phyloP scores from a whole-genome alignment of 2,329 filamentous ascomycete species.

The Diplodia corticola region DNA sequence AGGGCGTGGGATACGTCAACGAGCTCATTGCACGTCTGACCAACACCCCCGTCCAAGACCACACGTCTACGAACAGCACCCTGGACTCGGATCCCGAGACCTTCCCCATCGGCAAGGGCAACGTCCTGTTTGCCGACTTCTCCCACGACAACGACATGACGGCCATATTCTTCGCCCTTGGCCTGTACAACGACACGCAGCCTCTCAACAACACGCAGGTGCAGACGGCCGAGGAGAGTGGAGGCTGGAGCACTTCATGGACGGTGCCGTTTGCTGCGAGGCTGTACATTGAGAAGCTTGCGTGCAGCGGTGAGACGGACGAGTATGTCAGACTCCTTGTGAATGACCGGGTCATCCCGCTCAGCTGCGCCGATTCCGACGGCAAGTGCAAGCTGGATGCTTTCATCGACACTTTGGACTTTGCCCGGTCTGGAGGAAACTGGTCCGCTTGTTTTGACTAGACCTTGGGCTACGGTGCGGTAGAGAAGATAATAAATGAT shows the following conservation, averaged over 20 bases:
- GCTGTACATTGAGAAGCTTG: slow-evolving; percentile 86
- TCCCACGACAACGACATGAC: slow-evolving; percentile 89
- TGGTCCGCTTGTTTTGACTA: slow-evolving; percentile 65
- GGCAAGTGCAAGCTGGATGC: slow-evolving; percentile 69
- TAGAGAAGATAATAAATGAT: background rate
- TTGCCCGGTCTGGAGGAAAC: slow-evolving; percentile 68
- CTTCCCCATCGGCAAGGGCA: slow-evolving; percentile 64
- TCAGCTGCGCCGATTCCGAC: slow-evolving; percentile 69
- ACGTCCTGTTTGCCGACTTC: slow-evolving; percentile 79
- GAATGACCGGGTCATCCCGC: slow-evolving; percentile 77
- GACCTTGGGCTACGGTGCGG: background rate
- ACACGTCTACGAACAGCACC: slow-evolving; percentile 75
- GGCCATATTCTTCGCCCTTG: slow-evolving; percentile 72
- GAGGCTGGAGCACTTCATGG: slow-evolving; percentile 75
- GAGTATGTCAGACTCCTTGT: slow-evolving; percentile 78
- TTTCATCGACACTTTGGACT: slow-evolving; percentile 74
- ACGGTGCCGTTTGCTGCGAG: slow-evolving; percentile 78
- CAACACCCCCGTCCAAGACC: slow-evolving; percentile 64
- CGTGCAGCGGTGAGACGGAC: slow-evolving; percentile 60
- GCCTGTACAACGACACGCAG: slow-evolving; percentile 69
- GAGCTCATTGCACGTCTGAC: slow-evolving; percentile 84
- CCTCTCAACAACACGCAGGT: slow-evolving; percentile 50
- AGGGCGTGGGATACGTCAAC: slow-evolving; percentile 85
- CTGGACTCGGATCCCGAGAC: slow-evolving; percentile 66
- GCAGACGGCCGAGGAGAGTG: slow-evolving; percentile 47